Evolutionary conservation across 2,329 filamentous ascomycete species (phyloP).

Genomic region (Sclerotinia subarctica): DNA sequence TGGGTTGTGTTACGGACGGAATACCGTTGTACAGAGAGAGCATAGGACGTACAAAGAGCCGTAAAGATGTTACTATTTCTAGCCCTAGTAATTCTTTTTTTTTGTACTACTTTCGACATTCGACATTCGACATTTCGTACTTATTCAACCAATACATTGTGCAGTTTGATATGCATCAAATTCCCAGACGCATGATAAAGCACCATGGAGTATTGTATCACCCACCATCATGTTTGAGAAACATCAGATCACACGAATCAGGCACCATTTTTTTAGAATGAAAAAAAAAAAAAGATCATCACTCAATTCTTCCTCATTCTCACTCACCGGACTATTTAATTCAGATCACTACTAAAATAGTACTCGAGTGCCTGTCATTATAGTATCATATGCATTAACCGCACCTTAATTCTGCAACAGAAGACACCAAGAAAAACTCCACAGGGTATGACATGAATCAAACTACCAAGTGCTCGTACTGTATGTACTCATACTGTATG

Average conservation of each 20-base stretch:
- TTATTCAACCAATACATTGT: not conserved
- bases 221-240: not conserved
- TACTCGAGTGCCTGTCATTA: not conserved
- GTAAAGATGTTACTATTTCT: not conserved
- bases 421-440: not conserved
- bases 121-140: not conserved
- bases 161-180: not conserved
- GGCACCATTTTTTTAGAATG: not conserved
- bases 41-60: not conserved
- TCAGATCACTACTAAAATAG: not conserved
- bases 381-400: no score
- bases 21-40: not conserved
- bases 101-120: not conserved
- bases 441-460: not conserved
- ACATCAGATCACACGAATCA: slow-evolving; percentile 4
- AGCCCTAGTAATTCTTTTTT: not conserved
- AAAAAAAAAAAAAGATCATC: not conserved
- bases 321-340: not conserved
- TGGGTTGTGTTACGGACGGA: not conserved
- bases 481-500: no score
- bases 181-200: not conserved
- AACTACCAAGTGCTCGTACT: no score
- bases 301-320: not conserved
- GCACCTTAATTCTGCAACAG: slow-evolving; percentile 3
- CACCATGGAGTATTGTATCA: not conserved